These are phyloP conservation scores for Phytopythium aichiense DNA, from an alignment of 352 stramenopile genomes.

Conservation along the genomic window DNA sequence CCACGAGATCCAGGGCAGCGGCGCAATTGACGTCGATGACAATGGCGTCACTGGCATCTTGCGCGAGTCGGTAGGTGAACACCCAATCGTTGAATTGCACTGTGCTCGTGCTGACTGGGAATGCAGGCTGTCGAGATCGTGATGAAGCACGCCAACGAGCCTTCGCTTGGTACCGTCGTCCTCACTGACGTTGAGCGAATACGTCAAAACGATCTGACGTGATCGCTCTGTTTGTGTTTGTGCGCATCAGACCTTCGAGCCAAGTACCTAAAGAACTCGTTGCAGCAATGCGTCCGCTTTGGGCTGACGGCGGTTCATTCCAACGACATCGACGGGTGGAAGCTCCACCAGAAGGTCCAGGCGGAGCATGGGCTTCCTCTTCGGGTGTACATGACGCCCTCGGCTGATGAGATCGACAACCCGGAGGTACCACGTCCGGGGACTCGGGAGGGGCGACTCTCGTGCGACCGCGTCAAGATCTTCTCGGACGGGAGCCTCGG, in stretches of 20 bases:
- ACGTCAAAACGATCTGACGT: no score
- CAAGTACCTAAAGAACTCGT: slow-evolving; percentile 54
- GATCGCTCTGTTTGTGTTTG: not conserved
- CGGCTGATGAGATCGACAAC: slow-evolving; percentile 58
- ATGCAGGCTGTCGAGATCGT: slow-evolving; percentile 62
- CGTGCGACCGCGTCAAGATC: slow-evolving; percentile 85
- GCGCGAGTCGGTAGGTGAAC: slow-evolving; percentile 59
- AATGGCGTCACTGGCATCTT: slow-evolving; percentile 63
- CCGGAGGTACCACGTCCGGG: slow-evolving; percentile 33
- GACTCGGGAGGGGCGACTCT: slow-evolving; percentile 47
- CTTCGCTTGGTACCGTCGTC: slow-evolving; percentile 67
- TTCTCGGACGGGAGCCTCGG: slow-evolving; percentile 88
- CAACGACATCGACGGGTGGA: slow-evolving; percentile 79
- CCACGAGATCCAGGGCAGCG: slow-evolving; percentile 26
- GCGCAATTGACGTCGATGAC: slow-evolving; percentile 64
- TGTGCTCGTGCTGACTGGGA: not conserved
- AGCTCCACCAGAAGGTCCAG: slow-evolving; percentile 80
- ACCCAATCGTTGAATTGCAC: no score
- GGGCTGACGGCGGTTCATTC: slow-evolving; percentile 86
- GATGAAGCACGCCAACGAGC: slow-evolving; percentile 65
- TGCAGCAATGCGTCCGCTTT: slow-evolving; percentile 62
- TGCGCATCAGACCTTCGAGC: slow-evolving; percentile 37
- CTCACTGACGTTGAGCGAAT: no score
- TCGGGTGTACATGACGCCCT: slow-evolving; percentile 76
- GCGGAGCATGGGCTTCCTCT: slow-evolving; percentile 43